phyloP scores from a whole-genome alignment of 768 basidiomycete genomes.

The Boletus sp. region DNA sequence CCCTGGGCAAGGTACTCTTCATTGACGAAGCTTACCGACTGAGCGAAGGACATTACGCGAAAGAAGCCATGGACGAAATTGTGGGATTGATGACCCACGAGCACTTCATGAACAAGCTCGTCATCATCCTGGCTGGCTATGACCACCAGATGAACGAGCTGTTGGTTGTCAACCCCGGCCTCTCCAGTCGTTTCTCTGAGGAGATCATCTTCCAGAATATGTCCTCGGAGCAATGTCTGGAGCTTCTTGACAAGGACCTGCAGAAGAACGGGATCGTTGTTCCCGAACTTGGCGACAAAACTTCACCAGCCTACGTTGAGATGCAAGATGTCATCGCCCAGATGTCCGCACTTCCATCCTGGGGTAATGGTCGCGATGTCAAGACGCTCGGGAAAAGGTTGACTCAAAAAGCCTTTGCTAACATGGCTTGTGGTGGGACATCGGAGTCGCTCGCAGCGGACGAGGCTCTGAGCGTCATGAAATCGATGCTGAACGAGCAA shows the following conservation, averaged over 20 bases:
- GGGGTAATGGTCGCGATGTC: slow-evolving; percentile 73
- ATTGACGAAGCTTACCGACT: too few relatives aligned
- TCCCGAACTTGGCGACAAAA: slow-evolving; percentile 30
- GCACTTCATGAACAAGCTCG: slow-evolving; percentile 52
- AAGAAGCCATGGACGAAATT: too few relatives aligned
- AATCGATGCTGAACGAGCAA: slow-evolving; percentile 22
- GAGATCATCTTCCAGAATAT: slow-evolving; percentile 58
- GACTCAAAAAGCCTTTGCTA: slow-evolving; percentile 39
- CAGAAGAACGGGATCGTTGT: slow-evolving; percentile 41
- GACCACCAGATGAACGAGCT: slow-evolving; percentile 66
- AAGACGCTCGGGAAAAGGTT: slow-evolving; percentile 52
- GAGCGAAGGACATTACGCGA: too few relatives aligned
- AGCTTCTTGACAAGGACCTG: slow-evolving; percentile 50
- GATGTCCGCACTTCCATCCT: slow-evolving; percentile 49
- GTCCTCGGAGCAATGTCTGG: slow-evolving; percentile 48
- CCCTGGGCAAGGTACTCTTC: too few relatives aligned
- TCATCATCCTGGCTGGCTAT: slow-evolving; percentile 75
- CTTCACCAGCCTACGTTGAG: slow-evolving; percentile 4
- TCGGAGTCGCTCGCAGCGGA: slow-evolving; percentile 23
- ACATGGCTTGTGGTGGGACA: slow-evolving; percentile 15
- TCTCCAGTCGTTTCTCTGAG: slow-evolving; percentile 71
- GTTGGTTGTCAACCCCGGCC: slow-evolving; percentile 57
- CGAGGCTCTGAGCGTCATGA: slow-evolving; percentile 32
- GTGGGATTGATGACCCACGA: too few relatives aligned
- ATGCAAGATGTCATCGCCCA: slow-evolving; percentile 41